phyloP scores from a whole-genome alignment of 768 basidiomycete genomes.

The Leccinum longicurvipes region DNA sequence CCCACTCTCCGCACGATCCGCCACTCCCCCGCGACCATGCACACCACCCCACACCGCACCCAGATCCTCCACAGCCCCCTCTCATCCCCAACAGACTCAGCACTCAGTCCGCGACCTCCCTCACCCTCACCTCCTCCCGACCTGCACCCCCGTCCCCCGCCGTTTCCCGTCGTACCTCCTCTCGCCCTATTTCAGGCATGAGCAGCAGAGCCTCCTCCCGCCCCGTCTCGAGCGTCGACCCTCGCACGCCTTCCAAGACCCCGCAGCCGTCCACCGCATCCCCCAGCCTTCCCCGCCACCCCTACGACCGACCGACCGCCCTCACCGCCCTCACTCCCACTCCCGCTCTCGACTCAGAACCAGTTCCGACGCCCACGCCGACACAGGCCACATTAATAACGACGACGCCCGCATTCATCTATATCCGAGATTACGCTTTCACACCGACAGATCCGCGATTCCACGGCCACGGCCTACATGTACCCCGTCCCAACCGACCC shows the following conservation, averaged over 20 bases:
- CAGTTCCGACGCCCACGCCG: not conserved
- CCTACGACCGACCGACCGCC: not conserved
- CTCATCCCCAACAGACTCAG: conserved; percentile 18
- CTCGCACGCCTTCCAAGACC: not conserved
- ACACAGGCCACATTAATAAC: not conserved
- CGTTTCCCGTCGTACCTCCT: conserved; percentile 38
- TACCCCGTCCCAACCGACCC: conserved; percentile 39
- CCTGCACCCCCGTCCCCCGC: conserved; percentile 63
- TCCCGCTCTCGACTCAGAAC: not conserved
- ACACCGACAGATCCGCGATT: conserved; percentile 41
- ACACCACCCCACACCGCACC: not conserved
- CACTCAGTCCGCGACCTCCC: conserved; percentile 22
- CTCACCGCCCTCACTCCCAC: not conserved
- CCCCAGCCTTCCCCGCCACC: not conserved
- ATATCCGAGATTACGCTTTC: conserved; percentile 52
- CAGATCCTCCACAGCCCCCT: conserved; percentile 3
- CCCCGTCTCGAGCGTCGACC: conserved; percentile 4
- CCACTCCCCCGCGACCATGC: conserved; percentile 9
- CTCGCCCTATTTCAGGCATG: conserved; percentile 21
- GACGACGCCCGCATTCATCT: conserved; percentile 25
- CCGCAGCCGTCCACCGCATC: not conserved
- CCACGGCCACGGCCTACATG: conserved; percentile 38
- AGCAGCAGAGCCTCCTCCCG: conserved; percentile 17
- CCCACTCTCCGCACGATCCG: conserved; percentile 32
- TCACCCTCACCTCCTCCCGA: conserved; percentile 43